Evolutionary conservation across 495 filamentous ascomycete genomes (phyloP).

Genomic region (Penicillium fimorum): DNA sequence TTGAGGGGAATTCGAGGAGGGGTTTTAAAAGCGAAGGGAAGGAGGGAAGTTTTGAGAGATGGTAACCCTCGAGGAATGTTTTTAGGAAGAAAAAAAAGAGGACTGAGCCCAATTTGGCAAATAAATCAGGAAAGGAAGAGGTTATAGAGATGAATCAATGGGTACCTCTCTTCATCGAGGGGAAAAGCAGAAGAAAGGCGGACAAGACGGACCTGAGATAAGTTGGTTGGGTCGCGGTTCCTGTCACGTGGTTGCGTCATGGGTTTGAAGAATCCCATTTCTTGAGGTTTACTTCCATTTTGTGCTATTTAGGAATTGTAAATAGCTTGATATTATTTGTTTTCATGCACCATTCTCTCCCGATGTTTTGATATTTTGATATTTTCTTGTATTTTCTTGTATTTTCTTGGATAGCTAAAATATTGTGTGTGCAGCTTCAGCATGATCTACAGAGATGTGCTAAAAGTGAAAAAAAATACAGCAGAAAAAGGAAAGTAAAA

Average conservation of each 20-base stretch:
- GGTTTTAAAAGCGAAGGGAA: conserved; percentile 30
- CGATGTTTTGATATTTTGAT: background rate
- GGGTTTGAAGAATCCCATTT: conserved; percentile 28
- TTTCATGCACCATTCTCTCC: background rate
- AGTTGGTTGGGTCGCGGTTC: conserved; percentile 24
- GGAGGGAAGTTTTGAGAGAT: conserved; percentile 25
- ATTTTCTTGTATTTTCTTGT: no score
- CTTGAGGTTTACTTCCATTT: background rate
- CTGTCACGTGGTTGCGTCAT: conserved; percentile 49
- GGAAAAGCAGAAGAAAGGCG: conserved; percentile 32
- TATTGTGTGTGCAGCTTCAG: background rate
- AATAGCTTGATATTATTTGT: background rate
- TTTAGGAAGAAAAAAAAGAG: conserved; percentile 5
- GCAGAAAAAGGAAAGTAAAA: conserved; percentile 5
- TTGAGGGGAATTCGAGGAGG: conserved; percentile 30
- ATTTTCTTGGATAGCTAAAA: background rate
- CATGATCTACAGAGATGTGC: background rate
- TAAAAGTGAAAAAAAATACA: background rate
- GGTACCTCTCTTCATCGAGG: conserved; percentile 25
- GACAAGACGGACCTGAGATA: conserved; percentile 3
- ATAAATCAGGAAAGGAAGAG: conserved; percentile 9
- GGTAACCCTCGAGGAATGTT: conserved; percentile 26
- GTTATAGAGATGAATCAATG: conserved; percentile 22
- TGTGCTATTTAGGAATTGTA: background rate
- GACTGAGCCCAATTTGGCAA: conserved; percentile 9